Conservation (phyloP, 1,139 yeast species). For the Debaryomyces udenii region DNA sequence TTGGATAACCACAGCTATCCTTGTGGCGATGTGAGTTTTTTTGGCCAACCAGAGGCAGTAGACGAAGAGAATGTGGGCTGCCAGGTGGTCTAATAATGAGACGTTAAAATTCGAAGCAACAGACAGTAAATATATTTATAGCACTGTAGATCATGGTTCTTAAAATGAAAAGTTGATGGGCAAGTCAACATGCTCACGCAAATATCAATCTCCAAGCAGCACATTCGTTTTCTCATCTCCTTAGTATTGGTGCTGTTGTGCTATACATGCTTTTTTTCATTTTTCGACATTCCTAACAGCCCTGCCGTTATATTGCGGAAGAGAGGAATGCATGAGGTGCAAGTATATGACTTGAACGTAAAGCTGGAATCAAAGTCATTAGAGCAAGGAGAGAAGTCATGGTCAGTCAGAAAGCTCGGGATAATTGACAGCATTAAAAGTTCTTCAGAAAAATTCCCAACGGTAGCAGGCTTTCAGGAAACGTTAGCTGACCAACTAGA, state of each 20-base stretch:
- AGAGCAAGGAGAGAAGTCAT: slow-evolving; percentile 39
- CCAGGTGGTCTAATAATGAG: no score
- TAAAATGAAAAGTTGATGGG: no score
- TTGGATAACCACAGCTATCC: no score
- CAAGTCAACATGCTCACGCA: no score
- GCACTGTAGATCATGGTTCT: no score
- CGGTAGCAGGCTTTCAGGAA: slow-evolving; percentile 55
- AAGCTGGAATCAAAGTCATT: neutral
- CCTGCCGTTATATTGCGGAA: neutral
- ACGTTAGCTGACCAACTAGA: slow-evolving; percentile 53
- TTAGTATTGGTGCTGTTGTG: neutral
- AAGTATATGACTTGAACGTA: neutral
- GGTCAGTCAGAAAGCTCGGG: slow-evolving; percentile 43
- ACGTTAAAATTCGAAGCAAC: no score
- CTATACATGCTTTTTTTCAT: neutral
- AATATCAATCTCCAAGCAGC: neutral
- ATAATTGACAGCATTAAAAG: slow-evolving; percentile 44
- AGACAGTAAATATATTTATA: no score
- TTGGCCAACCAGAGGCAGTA: no score
- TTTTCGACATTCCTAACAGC: neutral
- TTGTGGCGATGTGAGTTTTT: no score
- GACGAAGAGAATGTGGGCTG: no score
- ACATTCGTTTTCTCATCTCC: neutral
- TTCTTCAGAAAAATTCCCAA: slow-evolving; percentile 27
- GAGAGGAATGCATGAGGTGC: neutral